Evolutionary conservation across 257 asterid genomes (phyloP), one percentile per base, ranked within the genome.

Genomic region (Linaria vulgaris): DNA sequence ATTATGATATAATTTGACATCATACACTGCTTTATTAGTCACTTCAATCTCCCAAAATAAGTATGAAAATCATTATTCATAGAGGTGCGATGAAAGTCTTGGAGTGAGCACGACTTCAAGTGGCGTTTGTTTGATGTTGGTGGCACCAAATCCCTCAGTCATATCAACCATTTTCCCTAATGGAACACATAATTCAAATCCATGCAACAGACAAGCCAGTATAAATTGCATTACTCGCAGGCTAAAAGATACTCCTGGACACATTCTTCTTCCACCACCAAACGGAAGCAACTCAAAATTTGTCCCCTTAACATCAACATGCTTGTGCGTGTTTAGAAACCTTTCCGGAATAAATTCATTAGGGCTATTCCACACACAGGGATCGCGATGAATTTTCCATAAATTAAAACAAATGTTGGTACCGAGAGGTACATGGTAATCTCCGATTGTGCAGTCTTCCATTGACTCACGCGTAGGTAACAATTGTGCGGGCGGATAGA

Each of bases 221-320:
- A 52, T 54, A 23, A 79, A 39, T 12, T 75, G 77, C 23, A 79
- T 9, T 56, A 72, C 52, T 30, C 63, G 76, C 21, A 79, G 54
- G 45, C 63, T 66, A 20, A 75, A 57, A 0, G 56, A 21, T n/a
- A 51, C 9, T 11, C 81, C 77, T 0, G 80, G 80, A 12, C 83
- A 78, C 43, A 59, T 63, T 71, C 84, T 75, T 67, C 79, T 61
- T 0, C 81, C 84, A 0, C 68, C 72, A 19, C 81, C 76, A 65
- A 80, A 80, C 16, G 82, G 82, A 11, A 76, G 49, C 43, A 76
- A 53, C 37, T 76, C 76, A 51, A 70, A 80, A 23, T 80, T 56
- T 0, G 56, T n/a, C 0, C 80, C 85, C 13, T 30, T 70, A 3
- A 68, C 70, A 45, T 80, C 82, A 0, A 70, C 1, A 56, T 64